Base-by-base conservation (phyloP, 1,284 basidiomycete species). In the Pyrrhoderma lamaoense region DNA sequence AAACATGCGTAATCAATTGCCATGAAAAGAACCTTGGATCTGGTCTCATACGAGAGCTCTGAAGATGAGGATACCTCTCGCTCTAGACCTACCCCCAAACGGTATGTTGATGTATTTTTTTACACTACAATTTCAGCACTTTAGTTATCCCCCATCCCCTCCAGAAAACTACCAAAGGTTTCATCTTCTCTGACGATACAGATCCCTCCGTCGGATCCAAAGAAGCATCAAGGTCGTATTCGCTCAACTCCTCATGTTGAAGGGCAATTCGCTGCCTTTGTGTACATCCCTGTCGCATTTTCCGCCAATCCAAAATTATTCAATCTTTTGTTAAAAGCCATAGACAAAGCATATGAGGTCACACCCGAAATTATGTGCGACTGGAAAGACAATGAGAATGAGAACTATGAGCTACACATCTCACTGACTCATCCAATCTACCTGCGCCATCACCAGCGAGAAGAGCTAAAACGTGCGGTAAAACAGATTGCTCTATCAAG, bases 351-450 rank as follows among this genome's bases (percentile, higher is more conserved):
- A 16, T 73, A 68, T 59, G 57, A 60, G 9, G 51, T 59, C 13
- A 72, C 76, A 35, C 73, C 79, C 1, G 65, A 67, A 18, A 61
- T 87, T 13, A 71, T 79, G n/a, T 45, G 25, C 37, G 34, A 46
- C 16, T 42, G 47, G 47, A 18, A n/a, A 8, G 45, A 51, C 52
- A 49, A 19, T 53, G 37, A 60, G 56, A 56, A 50, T 37, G 49
- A 52, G 19, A 49, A 57, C 14, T 43, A 48, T 11, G 70, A 84
- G 59, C 68, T 86, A 47, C 89, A 90, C 60, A 68, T 92, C 21
- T 90, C 86, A 1, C 67, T 93, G 8, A 84, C 87, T 0, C 72
- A 84, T 1, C 87, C 89, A 3, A 72, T 83, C n/a, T 87, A 79
- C 62, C 65, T 92, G 40, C 76, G 83, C n/a, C 73, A 81, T 3